Evolutionary conservation across 176 grass and related monocot genomes (phyloP), one percentile per base, ranked within the genome.

Genomic region (Bolboschoenus planiculmis): DNA sequence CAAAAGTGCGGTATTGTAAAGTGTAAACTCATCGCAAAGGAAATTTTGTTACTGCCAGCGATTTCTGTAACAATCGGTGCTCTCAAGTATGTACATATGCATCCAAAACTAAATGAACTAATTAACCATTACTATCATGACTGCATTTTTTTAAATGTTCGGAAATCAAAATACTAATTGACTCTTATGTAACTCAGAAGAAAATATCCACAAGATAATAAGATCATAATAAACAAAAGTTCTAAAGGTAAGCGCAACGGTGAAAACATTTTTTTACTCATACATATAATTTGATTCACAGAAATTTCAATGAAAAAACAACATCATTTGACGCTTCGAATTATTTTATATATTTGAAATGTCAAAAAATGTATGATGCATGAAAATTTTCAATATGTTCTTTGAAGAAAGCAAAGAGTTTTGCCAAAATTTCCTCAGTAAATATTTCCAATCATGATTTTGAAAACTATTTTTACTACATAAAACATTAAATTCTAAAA

Each of bases 1-100:
- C 23, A 42, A 15, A 59, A 64, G 55, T 44, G 56, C 59, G 6
- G 56, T 58, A 80, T 80, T 64, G 56, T 34, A 82, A 46, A 80
- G 59, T 64, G 56, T 34, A 82, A 46, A 82, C 60, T 18, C 13
- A 51, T 50, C 51, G 44, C 72, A 33, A 75, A 75, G 31, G 7
- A 75, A 75, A 50, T 16, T 9, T 76, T 76, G 13, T 31, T 3
- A 50, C 44, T 76, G 72, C 72, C 43, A 31, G 44, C 51, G 72
- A 51, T 76, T 76, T 51, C 44, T 51, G 44, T 50, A 76, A 13
- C 15, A 76, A 27, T 73, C 51, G 2, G 35, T 70, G 44, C 30
- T 51, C 72, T 76, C 72, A 51, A 31, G 42, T 30, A 50, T 51
- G 72, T 21, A 18, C 37, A 66, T 56, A 54, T 34, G 26, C 33